Evolutionary conservation across 305 asterid genomes (phyloP), one percentile per base, ranked within the genome.

Genomic region (Rubia tinctorum): DNA sequence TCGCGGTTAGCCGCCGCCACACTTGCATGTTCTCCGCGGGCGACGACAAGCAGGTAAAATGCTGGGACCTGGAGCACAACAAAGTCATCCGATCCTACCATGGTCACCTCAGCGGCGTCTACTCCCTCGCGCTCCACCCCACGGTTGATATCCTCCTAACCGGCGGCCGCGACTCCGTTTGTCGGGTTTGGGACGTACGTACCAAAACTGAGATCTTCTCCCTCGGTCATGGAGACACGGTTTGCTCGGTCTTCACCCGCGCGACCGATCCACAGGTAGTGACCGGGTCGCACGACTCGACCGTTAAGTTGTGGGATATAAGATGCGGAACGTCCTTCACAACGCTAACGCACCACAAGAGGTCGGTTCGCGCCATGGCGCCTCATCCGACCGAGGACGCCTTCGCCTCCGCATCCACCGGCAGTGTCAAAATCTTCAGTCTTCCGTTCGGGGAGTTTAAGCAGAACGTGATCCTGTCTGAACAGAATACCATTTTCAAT

Each of bases 11-110:
- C 80, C 75, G 30, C 78, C 89, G 82, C 79, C 99, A 95, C 77
- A 92, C 97, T 8, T 92, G 92, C 77, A 95, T 92, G 99, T 95
- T 92, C 84, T 95, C 99, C 64, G 98, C 97, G 63, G 99, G 99
- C 56, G 97, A 95, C 79, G 99, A 95, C 84, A 95, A 95, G 78
- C 88, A 80, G 83, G 99, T 92, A 60, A 95, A 95, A 80, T 95
- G 99, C 86, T 95, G 99, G 99, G 99, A 95, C 80, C 86, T 95
- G 59, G 99, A 92, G 84, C 96, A 88, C 83, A 95, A 95, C 75
- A 95, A 90, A 96, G 99, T 90, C 68, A 72, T 82, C 27, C 82
- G 84, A 66, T 82, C 86, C 18, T 82, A 93, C 85, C 97, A 92
- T 72, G 99, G 98, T 68, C 98, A 95, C 80, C 94, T 90, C 68